Percentiles rank a stretch among this genome's conserved stretches.
These are phyloP conservation scores for Leishmania guyanensis DNA, from an alignment of 208 protist genomes.

Conservation along the genomic window DNA sequence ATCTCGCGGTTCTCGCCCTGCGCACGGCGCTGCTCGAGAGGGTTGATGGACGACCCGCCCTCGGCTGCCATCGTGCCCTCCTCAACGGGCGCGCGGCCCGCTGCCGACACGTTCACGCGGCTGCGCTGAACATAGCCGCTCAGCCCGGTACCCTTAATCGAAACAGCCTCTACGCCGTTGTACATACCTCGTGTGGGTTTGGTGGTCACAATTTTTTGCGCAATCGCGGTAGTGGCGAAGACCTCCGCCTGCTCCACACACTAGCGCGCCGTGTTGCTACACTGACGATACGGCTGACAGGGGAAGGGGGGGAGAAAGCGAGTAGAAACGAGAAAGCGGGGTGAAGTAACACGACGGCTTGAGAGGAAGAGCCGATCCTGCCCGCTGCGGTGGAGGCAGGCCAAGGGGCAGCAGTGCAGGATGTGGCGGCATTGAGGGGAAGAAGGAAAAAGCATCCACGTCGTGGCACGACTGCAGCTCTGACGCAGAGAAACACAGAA, in stretches of 20 bases:
- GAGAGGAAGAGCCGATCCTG: neutral
- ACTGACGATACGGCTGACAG: neutral
- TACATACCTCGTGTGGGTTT: constrained; percentile 50
- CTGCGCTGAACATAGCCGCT: constrained; percentile 90
- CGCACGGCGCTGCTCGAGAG: constrained; percentile 62
- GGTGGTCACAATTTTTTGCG: neutral
- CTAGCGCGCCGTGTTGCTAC: neutral
- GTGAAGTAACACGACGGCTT: neutral
- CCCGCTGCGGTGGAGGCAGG: neutral
- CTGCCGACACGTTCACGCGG: constrained; percentile 29
- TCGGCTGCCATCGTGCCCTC: constrained; percentile 23
- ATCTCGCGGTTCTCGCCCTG: constrained; percentile 74
- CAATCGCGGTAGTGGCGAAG: neutral
- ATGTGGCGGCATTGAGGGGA: neutral
- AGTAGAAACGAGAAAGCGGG: neutral
- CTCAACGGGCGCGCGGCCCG: constrained; percentile 34
- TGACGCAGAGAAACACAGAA: neutral
- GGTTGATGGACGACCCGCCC: constrained; percentile 57
- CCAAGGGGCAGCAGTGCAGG: neutral
- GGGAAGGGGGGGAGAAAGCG: neutral
- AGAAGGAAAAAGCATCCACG: neutral
- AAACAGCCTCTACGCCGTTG: constrained; percentile 67
- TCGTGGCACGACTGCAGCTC: neutral
- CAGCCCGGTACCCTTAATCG: constrained; percentile 80
- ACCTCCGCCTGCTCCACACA: neutral